Percentiles rank a stretch among this genome's conserved stretches.
phyloP scores from a whole-genome alignment of 192 early-diverging fungal species.

The Coemansia reversa region DNA sequence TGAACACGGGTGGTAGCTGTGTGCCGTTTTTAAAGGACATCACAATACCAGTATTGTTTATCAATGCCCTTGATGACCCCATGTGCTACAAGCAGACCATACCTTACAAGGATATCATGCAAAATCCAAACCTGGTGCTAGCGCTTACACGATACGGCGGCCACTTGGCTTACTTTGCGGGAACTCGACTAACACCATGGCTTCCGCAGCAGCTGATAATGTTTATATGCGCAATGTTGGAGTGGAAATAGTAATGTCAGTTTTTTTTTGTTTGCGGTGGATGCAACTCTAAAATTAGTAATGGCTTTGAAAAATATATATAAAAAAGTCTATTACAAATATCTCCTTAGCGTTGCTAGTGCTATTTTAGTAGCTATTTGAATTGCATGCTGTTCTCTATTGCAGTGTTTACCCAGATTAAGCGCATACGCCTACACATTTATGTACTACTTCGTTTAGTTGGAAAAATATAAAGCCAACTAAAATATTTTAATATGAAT shows the following conservation, averaged over 20 bases:
- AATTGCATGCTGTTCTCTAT: too few relatives aligned
- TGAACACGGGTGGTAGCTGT: constrained; percentile 65
- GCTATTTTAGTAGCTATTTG: too few relatives aligned
- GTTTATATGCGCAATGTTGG: constrained; percentile 46
- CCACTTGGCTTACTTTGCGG: constrained; percentile 79
- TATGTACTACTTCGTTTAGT: too few relatives aligned
- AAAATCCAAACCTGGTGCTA: constrained; percentile 78
- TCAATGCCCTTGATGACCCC: constrained; percentile 88
- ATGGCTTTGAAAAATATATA: background rate
- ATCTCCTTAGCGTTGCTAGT: background rate
- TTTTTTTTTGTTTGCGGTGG: background rate
- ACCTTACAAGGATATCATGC: constrained; percentile 68
- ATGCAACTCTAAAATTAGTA: background rate
- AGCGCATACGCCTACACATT: too few relatives aligned
- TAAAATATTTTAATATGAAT: background rate
- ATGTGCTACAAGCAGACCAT: constrained; percentile 67
- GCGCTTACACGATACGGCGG: constrained; percentile 83
- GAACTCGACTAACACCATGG: constrained; percentile 52
- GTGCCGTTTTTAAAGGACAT: constrained; percentile 59
- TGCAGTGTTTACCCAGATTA: too few relatives aligned
- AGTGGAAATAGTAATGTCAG: constrained; percentile 9
- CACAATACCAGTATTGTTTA: constrained; percentile 76
- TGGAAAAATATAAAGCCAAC: too few relatives aligned
- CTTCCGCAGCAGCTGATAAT: constrained; percentile 60
- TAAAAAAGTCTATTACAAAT: background rate